These are phyloP conservation scores for Saturnispora galanensis DNA, from an alignment of 805 yeast species.

Conservation along the genomic window DNA sequence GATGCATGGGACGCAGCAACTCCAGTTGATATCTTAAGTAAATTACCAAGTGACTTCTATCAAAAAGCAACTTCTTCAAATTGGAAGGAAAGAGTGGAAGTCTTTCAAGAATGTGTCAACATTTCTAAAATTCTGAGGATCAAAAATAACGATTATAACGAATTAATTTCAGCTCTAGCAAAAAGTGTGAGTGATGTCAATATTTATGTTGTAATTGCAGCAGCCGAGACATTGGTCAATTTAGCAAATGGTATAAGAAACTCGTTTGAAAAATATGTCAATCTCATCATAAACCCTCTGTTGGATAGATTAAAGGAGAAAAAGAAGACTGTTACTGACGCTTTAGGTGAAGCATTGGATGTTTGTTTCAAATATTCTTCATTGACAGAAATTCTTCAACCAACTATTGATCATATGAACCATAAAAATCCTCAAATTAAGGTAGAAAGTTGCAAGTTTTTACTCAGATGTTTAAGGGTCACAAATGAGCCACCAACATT, in stretches of 20 bases:
- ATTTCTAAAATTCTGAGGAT: conserved; percentile 47
- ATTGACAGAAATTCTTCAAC: conserved; percentile 48
- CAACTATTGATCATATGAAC: conserved; percentile 45
- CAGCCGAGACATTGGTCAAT: conserved; percentile 54
- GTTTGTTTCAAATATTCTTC: conserved; percentile 46
- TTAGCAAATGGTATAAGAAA: conserved; percentile 58
- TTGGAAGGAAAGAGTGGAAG: conserved; percentile 93
- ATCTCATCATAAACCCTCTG: conserved; percentile 46
- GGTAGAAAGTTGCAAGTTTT: conserved; percentile 55
- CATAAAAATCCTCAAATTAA: conserved; percentile 81
- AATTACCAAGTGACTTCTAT: conserved; percentile 55
- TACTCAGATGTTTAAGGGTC: conserved; percentile 51
- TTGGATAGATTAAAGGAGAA: conserved; percentile 84
- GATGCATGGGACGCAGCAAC: conserved; percentile 68
- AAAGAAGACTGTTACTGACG: conserved; percentile 66
- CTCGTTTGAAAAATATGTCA: conserved; percentile 45
- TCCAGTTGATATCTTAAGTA: conserved; percentile 55
- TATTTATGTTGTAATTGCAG: conserved; percentile 71
- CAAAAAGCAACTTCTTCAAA: conserved; percentile 47
- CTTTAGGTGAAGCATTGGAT: conserved; percentile 57
- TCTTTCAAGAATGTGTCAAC: conserved; percentile 51
- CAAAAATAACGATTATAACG: conserved; percentile 51
- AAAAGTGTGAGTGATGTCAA: conserved; percentile 82
- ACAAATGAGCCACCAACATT: conserved; percentile 40
- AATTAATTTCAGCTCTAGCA: conserved; percentile 52